Evolutionary conservation across 2,329 filamentous ascomycete species (phyloP).

Genomic region (Pyricularia pennisetigena): DNA sequence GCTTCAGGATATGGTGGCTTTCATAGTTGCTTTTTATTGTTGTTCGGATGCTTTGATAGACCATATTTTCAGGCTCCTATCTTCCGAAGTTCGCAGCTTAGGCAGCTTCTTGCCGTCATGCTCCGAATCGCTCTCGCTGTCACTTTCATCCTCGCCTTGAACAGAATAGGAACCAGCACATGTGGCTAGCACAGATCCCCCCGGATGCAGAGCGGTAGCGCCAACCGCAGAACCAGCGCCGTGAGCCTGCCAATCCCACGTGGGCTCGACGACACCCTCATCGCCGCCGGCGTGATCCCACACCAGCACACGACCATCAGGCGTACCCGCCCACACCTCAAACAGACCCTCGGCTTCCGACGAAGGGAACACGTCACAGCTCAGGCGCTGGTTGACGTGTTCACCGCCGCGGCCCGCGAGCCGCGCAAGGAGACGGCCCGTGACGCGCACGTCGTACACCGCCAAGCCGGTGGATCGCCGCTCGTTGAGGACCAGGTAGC

Average conservation of each 20-base stretch:
- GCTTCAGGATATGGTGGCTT: background rate
- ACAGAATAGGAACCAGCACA: conserved; percentile 38
- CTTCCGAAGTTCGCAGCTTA: conserved; percentile 14
- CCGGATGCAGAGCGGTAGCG: conserved; percentile 38
- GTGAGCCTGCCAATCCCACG: conserved; percentile 42
- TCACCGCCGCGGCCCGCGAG: conserved; percentile 37
- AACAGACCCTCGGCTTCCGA: conserved; percentile 25
- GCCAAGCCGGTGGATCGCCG: conserved; percentile 43
- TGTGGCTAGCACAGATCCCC: conserved; percentile 45
- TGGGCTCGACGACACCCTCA: conserved; percentile 29
- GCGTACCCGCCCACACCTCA: conserved; percentile 53
- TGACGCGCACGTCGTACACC: conserved; percentile 53
- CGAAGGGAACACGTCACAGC: conserved; percentile 42
- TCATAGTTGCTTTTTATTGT: background rate
- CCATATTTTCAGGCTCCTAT: conserved; percentile 38
- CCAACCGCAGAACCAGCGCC: conserved; percentile 31
- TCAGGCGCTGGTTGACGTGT: conserved; percentile 43
- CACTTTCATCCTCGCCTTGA: conserved; percentile 6
- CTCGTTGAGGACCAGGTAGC: conserved; percentile 54
- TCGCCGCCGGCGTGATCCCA: conserved; percentile 45
- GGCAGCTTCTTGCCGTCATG: conserved; percentile 9
- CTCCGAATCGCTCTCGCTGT: conserved; percentile 12
- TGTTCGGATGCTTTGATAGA: background rate
- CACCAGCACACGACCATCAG: conserved; percentile 42
- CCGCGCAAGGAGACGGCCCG: conserved; percentile 44